phyloP scores from a whole-genome alignment of 139 green algal genomes.

The Micractinium conductrix region DNA sequence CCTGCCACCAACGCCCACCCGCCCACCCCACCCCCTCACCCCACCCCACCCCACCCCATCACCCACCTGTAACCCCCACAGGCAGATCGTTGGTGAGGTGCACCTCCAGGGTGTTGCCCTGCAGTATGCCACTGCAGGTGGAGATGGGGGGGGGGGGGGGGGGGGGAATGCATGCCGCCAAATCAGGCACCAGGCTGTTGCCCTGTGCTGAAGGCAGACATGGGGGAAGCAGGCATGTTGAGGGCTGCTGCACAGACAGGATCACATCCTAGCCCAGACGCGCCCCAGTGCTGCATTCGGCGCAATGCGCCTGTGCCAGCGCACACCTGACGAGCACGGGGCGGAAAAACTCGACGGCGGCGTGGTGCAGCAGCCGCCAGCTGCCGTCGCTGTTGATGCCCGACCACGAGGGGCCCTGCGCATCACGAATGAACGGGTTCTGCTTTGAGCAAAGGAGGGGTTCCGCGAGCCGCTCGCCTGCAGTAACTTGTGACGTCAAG shows the following conservation, averaged over 20 bases:
- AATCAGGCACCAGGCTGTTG: too few relatives aligned
- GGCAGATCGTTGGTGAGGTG: conserved; percentile 49
- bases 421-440: too few relatives aligned
- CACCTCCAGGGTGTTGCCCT: not conserved
- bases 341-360: conserved; percentile 42
- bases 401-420: conserved; percentile 70
- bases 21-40: too few relatives aligned
- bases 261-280: not conserved
- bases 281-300: too few relatives aligned
- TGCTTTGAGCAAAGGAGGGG: too few relatives aligned
- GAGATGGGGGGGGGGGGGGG: too few relatives aligned
- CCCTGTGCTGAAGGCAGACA: not conserved
- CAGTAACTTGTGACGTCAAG: too few relatives aligned
- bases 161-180: too few relatives aligned
- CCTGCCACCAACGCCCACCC: too few relatives aligned
- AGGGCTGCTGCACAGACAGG: not conserved
- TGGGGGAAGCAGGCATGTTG: not conserved
- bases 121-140: not conserved
- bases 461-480: too few relatives aligned
- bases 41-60: too few relatives aligned
- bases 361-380: conserved; percentile 77
- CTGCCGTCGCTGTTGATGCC: conserved; percentile 61
- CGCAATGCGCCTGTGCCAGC: too few relatives aligned
- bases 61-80: conserved; percentile 34
- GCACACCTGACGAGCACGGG: conserved; percentile 43